Evolutionary conservation across 2,329 filamentous ascomycete genomes (phyloP).

Genomic region (Neopestalotiopsis sp.): DNA sequence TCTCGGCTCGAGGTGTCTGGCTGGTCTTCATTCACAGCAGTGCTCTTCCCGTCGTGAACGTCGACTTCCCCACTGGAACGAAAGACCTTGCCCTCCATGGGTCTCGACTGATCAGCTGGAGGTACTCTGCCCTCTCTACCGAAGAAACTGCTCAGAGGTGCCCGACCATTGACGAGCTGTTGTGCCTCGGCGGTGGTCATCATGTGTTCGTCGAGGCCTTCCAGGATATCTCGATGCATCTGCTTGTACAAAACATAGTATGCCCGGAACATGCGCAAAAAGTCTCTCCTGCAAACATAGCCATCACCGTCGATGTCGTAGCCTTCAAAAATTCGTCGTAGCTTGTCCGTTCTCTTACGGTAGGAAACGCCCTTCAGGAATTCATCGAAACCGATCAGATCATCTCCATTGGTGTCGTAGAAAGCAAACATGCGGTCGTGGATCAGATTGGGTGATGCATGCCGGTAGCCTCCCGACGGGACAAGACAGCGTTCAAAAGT

Average conservation of each 20-base stretch:
- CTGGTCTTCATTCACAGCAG: constrained; percentile 63
- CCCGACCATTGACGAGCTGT: constrained; percentile 75
- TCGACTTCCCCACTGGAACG: constrained; percentile 68
- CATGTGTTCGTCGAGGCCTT: constrained; percentile 77
- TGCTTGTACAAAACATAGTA: constrained; percentile 92
- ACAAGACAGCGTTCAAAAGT: constrained; percentile 93
- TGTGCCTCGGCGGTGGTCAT: constrained; percentile 77
- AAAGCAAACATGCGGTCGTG: constrained; percentile 97
- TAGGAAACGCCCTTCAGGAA: constrained; percentile 84
- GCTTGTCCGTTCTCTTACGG: constrained; percentile 69
- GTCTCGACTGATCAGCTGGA: constrained; percentile 62
- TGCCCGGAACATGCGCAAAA: constrained; percentile 87
- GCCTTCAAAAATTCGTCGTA: constrained; percentile 79
- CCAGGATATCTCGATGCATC: constrained; percentile 82
- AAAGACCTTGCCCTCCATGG: constrained; percentile 70
- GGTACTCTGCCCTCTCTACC: constrained; percentile 75
- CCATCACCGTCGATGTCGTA: constrained; percentile 93
- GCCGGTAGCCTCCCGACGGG: constrained; percentile 78
- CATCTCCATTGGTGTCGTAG: constrained; percentile 90
- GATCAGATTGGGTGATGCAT: constrained; percentile 83
- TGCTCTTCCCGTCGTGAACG: constrained; percentile 60
- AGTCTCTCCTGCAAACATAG: constrained; percentile 83
- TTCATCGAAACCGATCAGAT: constrained; percentile 88
- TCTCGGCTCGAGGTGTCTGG: constrained; percentile 66
- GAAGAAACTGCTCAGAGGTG: constrained; percentile 76